phyloP scores from a whole-genome alignment of 768 basidiomycete species.

The Calvatia gigantea region DNA sequence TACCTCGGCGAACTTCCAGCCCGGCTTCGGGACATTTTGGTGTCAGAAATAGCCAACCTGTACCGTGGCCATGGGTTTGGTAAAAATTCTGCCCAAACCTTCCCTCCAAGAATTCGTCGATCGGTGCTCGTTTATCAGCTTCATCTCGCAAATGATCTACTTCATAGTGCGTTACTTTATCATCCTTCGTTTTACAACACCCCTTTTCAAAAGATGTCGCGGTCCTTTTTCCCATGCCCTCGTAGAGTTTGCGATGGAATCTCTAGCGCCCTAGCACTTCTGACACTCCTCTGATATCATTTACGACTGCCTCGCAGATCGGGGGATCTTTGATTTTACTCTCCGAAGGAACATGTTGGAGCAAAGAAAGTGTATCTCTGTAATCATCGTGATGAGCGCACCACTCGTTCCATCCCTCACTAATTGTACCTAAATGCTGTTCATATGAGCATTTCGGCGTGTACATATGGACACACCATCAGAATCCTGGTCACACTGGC shows the following conservation, averaged over 20 bases:
- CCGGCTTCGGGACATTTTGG: conserved; percentile 5
- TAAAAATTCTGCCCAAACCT: conserved; percentile 4
- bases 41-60: conserved; percentile 7
- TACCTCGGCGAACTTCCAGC: conserved; percentile 1
- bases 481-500: neutral
- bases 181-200: neutral
- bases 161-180: neutral
- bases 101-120: conserved; percentile 3
- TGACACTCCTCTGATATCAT: neutral
- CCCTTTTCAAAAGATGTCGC: neutral
- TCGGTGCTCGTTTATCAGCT: neutral
- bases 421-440: neutral
- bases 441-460: neutral
- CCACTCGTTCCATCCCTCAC: neutral
- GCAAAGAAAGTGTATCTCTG: neutral
- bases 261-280: neutral
- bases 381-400: neutral
- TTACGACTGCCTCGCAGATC: neutral
- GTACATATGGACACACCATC: neutral
- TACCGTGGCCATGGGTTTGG: conserved; percentile 7
- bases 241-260: neutral
- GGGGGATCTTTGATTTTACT: neutral
- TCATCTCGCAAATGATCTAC: conserved; percentile 6
- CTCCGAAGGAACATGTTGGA: neutral
- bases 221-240: neutral